Conservation (phyloP, 2,329 filamentous ascomycete species). For the Xylariaceae sp. region DNA sequence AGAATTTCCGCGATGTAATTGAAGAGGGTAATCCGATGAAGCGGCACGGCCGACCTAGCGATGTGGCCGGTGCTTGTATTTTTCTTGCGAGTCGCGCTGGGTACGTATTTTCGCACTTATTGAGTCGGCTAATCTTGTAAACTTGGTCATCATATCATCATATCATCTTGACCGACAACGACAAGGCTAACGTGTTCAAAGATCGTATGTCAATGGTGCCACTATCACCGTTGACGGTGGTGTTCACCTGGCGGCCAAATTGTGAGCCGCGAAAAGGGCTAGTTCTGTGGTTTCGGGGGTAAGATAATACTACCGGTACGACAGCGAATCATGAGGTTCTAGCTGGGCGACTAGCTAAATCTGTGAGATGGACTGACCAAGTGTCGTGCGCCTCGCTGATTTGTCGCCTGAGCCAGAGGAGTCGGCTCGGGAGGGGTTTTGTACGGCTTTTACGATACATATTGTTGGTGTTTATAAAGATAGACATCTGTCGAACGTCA, state of each 20-base stretch:
- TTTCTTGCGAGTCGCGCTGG: constrained; percentile 67
- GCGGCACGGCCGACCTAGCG: constrained; percentile 62
- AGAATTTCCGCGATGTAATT: constrained; percentile 52
- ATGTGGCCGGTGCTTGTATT: constrained; percentile 68
- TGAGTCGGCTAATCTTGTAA: background rate
- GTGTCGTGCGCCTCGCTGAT: constrained; percentile 3
- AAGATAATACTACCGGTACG: background rate
- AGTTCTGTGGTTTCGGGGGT: background rate
- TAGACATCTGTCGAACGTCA: background rate
- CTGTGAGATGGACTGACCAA: constrained; percentile 2
- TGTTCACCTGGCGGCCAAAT: constrained; percentile 42
- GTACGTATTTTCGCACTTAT: constrained; percentile 28
- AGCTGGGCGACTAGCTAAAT: background rate
- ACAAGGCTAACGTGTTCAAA: constrained; percentile 17
- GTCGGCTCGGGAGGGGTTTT: background rate
- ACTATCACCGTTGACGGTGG: constrained; percentile 61
- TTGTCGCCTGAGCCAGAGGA: background rate
- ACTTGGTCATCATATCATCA: background rate
- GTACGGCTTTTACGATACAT: background rate
- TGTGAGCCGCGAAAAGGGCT: constrained; percentile 32
- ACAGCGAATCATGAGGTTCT: background rate
- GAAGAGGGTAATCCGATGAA: constrained; percentile 58
- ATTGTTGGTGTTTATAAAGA: background rate
- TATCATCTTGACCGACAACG: background rate
- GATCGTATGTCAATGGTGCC: constrained; percentile 60